These are phyloP conservation scores for Ophiostoma populinum DNA, from an alignment of 2,329 filamentous ascomycete species.

Conservation along the genomic window DNA sequence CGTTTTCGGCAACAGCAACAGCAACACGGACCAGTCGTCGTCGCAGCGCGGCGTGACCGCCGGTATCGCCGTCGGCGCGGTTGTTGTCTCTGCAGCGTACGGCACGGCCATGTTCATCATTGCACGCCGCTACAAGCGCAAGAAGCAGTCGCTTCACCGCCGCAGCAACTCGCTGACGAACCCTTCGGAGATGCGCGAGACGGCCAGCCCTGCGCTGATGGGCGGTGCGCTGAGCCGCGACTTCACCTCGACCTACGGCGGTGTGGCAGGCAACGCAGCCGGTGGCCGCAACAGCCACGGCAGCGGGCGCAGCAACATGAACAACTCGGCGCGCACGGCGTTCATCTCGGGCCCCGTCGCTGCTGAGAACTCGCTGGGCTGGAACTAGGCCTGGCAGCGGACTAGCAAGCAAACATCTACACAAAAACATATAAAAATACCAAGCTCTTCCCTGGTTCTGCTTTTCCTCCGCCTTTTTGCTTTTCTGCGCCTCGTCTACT, in stretches of 20 bases:
- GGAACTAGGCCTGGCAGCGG: constrained; percentile 45
- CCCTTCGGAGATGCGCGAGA: constrained; percentile 39
- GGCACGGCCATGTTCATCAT: constrained; percentile 90
- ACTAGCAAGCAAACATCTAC: not conserved
- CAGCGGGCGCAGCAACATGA: constrained; percentile 29
- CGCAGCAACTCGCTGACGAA: constrained; percentile 57
- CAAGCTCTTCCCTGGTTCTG: not conserved
- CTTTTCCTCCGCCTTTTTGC: not conserved
- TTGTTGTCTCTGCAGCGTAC: constrained; percentile 68
- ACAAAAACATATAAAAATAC: not conserved
- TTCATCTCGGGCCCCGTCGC: constrained; percentile 81
- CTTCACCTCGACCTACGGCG: constrained; percentile 35
- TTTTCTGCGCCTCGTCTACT: not conserved
- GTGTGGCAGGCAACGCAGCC: constrained; percentile 25
- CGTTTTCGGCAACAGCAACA: constrained; percentile 19
- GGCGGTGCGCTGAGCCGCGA: constrained; percentile 47
- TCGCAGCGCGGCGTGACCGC: constrained; percentile 45
- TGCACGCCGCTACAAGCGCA: constrained; percentile 77
- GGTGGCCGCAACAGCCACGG: constrained; percentile 42
- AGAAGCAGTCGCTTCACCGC: constrained; percentile 60
- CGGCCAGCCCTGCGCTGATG: constrained; percentile 47
- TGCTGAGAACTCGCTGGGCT: constrained; percentile 86
- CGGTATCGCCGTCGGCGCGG: constrained; percentile 59
- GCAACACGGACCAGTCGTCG: constrained; percentile 31
- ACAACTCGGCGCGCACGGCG: constrained; percentile 36